phyloP scores from a whole-genome alignment of 2,329 filamentous ascomycete genomes.

The Aspergillus ochraceoroseus region DNA sequence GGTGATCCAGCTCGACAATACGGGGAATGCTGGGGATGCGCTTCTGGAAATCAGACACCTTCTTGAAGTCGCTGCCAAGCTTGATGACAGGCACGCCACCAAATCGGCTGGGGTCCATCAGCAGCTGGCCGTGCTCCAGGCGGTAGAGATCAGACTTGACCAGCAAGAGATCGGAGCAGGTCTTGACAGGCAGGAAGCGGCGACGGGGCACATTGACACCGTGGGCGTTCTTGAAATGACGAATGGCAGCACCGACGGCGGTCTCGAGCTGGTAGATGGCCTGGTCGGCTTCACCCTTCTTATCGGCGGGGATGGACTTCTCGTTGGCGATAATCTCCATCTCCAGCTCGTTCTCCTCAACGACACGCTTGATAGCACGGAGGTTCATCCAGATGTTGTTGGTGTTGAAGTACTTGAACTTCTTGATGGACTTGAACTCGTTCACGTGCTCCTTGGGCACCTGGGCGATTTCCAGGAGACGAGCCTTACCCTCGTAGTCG shows the following conservation, averaged over 20 bases:
- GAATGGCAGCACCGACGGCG: slow-evolving; percentile 94
- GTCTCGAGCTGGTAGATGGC: slow-evolving; percentile 98
- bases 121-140: slow-evolving; percentile 93
- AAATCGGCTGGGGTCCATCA: slow-evolving; percentile 95
- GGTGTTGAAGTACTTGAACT: slow-evolving; percentile 99
- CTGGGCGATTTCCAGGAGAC: slow-evolving; percentile 96
- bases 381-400: slow-evolving; percentile 99
- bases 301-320: slow-evolving; percentile 97
- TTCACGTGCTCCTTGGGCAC: slow-evolving; percentile 99
- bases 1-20: slow-evolving; percentile 58
- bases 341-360: slow-evolving; percentile 95
- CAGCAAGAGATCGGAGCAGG: slow-evolving; percentile 97
- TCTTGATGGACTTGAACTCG: slow-evolving; percentile 99
- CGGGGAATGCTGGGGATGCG: slow-evolving; percentile 49
- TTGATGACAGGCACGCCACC: slow-evolving; percentile 97
- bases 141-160: slow-evolving; percentile 99
- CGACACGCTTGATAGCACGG: slow-evolving; percentile 94
- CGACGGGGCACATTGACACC: slow-evolving; percentile 97
- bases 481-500: slow-evolving; percentile 94
- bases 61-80: slow-evolving; percentile 99
- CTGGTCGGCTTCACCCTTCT: slow-evolving; percentile 98
- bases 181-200: slow-evolving; percentile 99
- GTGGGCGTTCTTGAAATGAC: slow-evolving; percentile 97
- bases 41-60: slow-evolving; percentile 73
- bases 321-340: slow-evolving; percentile 99